phyloP scores from a whole-genome alignment of 306 rosid species.

The Castanea crenata region DNA sequence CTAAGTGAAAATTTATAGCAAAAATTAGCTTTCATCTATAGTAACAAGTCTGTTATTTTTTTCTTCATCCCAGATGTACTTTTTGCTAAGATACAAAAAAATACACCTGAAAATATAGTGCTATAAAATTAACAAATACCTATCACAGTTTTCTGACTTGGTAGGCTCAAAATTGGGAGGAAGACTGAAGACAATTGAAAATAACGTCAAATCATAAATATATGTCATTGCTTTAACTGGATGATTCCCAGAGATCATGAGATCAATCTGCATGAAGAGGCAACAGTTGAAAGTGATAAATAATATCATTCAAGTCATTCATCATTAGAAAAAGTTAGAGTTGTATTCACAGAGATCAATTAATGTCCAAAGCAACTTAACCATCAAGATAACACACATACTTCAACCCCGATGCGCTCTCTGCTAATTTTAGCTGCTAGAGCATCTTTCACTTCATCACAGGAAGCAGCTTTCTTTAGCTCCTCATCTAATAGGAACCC shows the following conservation, averaged over 20 bases:
- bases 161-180: slow-evolving; percentile 60
- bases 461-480: slow-evolving; percentile 81
- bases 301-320: slow-evolving; percentile 5
- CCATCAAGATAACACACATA: slow-evolving; percentile 24
- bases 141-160: slow-evolving; percentile 64
- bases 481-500: slow-evolving; percentile 71
- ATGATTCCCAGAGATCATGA: slow-evolving; percentile 80
- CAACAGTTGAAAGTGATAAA: neutral
- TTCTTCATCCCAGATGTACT: neutral
- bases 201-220: slow-evolving; percentile 64
- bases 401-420: slow-evolving; percentile 93
- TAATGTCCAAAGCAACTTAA: slow-evolving; percentile 8
- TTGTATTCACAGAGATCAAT: slow-evolving; percentile 9
- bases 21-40: too few species aligned
- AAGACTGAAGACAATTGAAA: slow-evolving; percentile 71
- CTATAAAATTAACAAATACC: slow-evolving; percentile 39
- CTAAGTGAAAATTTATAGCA: neutral
- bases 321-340: slow-evolving; percentile 9
- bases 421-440: slow-evolving; percentile 83
- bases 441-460: slow-evolving; percentile 79
- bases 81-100: neutral
- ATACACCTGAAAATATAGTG: neutral
- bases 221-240: slow-evolving; percentile 80
- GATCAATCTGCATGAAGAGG: slow-evolving; percentile 57
- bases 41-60: neutral